Base-by-base conservation (phyloP, 2,329 filamentous ascomycete genomes). In the Tolypocladium endophyticum region DNA sequence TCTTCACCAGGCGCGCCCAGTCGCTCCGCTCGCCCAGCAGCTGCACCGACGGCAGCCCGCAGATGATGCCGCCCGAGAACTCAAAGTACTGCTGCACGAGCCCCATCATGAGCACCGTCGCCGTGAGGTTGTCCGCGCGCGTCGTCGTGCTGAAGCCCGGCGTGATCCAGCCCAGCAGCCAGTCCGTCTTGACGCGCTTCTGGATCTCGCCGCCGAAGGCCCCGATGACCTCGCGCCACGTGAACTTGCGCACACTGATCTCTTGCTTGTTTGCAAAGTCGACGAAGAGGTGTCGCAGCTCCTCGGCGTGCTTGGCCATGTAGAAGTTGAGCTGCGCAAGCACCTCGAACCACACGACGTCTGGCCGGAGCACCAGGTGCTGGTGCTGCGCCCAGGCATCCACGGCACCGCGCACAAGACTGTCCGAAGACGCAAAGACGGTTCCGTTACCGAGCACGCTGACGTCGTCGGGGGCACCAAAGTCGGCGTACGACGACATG, bases 321-420 rank as follows among this genome's bases (percentile, higher is more conserved):
- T 77, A 83, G 58, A 78, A 74, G 64, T 77, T 79, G 55, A 83
- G 69, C 67, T 83, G 80, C 0, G 73, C 71, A 4, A 84, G 70
- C 58, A 83, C 79, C 56, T 81, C 75, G 62, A 83, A 77, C 81
- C 81, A 84, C 36, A 84, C 69, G 58, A 82, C 80, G 43, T 84
- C 80, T 0, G 81, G 80, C 1, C 80, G 75, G 18, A 83, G 68
- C 0, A 74, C 71, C 1, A 84, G 70, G 63, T 81, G 74, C 60
- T 80, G 76, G 59, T 82, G 79, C 56, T 76, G 67, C 35, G 73
- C 77, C 74, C 81, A 82, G 0, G 79, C 79, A 38, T 77, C 71
- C 50, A 81, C 69, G 4, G 74, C 74, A 20, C 76, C 73, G 23
- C 76, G 71, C 25, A 81, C 71, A 62, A 82, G 73, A 33, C 77